Evolutionary conservation across 768 basidiomycete genomes (phyloP).

Genomic region (Cantharellus anzutake): DNA sequence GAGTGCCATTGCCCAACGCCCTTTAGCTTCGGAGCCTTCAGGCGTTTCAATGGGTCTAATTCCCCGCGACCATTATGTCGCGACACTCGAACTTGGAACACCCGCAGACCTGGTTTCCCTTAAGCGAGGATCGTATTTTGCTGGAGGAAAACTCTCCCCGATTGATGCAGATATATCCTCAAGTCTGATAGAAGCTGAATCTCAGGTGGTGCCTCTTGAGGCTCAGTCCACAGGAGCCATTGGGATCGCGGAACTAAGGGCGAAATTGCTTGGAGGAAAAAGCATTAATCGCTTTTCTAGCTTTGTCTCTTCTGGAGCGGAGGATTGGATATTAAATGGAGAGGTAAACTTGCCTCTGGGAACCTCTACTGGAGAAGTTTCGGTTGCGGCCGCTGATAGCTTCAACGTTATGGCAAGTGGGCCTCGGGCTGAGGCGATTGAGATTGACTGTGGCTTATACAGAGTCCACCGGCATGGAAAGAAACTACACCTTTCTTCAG

Average conservation of each 20-base stretch:
- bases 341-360: neutral
- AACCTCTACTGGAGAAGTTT: neutral
- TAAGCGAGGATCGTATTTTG: neutral
- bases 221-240: constrained; percentile 10
- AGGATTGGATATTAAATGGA: constrained; percentile 65
- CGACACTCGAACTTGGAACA: constrained; percentile 13
- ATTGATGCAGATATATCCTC: too few relatives aligned
- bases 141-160: too few relatives aligned
- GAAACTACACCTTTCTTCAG: constrained; percentile 52
- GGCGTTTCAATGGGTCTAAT: constrained; percentile 48
- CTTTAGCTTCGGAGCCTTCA: constrained; percentile 8
- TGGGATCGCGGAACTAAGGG: constrained; percentile 19
- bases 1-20: too few relatives aligned
- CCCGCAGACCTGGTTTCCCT: constrained; percentile 48
- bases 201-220: neutral
- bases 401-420: neutral
- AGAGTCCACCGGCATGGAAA: constrained; percentile 38
- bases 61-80: constrained; percentile 55
- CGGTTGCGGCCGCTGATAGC: too few relatives aligned
- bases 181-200: neutral
- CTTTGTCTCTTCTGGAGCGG: constrained; percentile 73
- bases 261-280: constrained; percentile 53
- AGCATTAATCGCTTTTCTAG: constrained; percentile 69
- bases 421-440: neutral
- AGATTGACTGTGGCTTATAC: neutral